phyloP scores from a whole-genome alignment of 2,329 filamentous ascomycete genomes.

The Monosporascus cannonballus region DNA sequence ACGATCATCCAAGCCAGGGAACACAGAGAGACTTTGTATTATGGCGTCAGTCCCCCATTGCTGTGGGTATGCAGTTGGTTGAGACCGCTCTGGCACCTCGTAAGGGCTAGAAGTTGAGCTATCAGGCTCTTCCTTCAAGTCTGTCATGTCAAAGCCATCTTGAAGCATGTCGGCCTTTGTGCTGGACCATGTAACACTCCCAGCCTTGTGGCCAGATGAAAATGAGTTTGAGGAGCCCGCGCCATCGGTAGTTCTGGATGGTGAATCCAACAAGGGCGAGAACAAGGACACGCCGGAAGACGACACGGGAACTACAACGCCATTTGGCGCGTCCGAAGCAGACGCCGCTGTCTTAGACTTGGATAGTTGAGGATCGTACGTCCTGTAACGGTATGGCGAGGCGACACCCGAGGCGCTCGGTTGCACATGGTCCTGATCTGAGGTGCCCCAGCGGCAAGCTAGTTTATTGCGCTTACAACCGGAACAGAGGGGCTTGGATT shows the following conservation, averaged over 20 bases:
- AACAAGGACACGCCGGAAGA: not conserved
- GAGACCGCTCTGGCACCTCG: not conserved
- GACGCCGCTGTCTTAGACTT: not conserved
- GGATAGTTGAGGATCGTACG: not conserved
- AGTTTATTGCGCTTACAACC: not conserved
- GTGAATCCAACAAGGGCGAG: not conserved
- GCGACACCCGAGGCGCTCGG: not conserved
- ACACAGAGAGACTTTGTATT: not conserved
- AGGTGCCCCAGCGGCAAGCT: not conserved
- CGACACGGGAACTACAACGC: not conserved
- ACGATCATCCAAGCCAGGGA: not conserved
- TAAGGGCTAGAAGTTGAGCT: not conserved
- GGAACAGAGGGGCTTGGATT: not conserved
- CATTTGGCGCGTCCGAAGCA: not conserved
- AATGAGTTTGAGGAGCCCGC: not conserved
- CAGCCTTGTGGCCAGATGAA: not conserved
- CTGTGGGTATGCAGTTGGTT: not conserved
- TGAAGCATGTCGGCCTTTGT: not conserved
- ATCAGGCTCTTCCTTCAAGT: not conserved
- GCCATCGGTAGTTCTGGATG: not conserved
- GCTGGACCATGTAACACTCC: not conserved
- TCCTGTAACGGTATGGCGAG: not conserved
- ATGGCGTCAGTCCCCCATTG: not conserved
- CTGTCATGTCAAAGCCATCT: not conserved
- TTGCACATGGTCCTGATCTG: not conserved